Base-by-base conservation (phyloP, 208 protist genomes). In the Leishmania mexicana region DNA sequence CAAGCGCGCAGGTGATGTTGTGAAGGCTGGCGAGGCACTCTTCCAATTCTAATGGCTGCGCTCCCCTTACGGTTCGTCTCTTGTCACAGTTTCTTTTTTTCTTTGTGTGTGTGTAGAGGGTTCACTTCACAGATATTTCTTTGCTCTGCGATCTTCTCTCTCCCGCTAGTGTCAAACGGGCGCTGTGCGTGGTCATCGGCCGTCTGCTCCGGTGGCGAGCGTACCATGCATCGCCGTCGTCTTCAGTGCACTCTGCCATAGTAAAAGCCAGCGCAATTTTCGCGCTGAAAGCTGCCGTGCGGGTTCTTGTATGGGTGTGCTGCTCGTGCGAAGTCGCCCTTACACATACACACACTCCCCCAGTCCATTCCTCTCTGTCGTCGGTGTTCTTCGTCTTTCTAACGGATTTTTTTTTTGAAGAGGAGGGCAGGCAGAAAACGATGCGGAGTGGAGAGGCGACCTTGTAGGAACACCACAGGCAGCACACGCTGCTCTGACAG, bases 1-100 rank as follows among this genome's bases (percentile, higher is more conserved):
- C n/a, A 83, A 82, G 15, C 77, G 82, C 8, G 80, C 80, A 35
- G 93, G 92, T 1, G 89, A 96, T 38, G 54, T 83, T 15, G 88
- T 96, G 21, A 94, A 94, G 76, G 95, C 91, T 5, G 95, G 95
- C 0, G 86, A 93, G 70, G 74, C 90, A 0, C 84, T 97, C 15
- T 79, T 96, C 21, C 68, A 79, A 71, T 85, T 65, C 19, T 79
- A 85, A 45, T 5, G 42, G 5, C 45, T 45, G 19, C 31, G 4
- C 7, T 35, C 3, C 21, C 62, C 31, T 68, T 8, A 28, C 21
- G 35, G 42, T 28, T 78, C 28, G 3, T 38, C 11, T 60, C 28
- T 21, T 65, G 7, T 53, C 51, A 13, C 24, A 35, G 6, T 31
- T 15, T 11, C 21, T n/a, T 4, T 51, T 21, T 8, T 49, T 21